These are phyloP conservation scores for Chalciporus piperatoides DNA, from an alignment of 1,284 basidiomycete genomes.

Conservation along the genomic window DNA sequence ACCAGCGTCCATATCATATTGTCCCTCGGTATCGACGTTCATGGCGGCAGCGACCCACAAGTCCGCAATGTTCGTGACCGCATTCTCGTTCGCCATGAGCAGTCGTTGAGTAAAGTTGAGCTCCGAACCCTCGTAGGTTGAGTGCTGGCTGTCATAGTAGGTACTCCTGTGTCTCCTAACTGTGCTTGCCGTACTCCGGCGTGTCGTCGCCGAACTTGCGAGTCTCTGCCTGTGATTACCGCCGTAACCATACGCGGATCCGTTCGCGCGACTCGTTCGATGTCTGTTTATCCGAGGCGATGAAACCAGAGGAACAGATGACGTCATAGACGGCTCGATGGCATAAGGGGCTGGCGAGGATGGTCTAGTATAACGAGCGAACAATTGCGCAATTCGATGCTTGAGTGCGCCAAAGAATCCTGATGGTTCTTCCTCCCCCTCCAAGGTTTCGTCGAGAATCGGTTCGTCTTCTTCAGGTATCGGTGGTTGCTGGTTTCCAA, in stretches of 20 bases:
- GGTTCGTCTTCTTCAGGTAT: slow-evolving; percentile 60
- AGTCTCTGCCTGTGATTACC: slow-evolving; percentile 52
- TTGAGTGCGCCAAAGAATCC: slow-evolving; percentile 39
- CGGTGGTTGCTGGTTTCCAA: slow-evolving; percentile 37
- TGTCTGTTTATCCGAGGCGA: slow-evolving; percentile 40
- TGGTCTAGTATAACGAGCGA: slow-evolving; percentile 53
- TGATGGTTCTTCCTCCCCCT: slow-evolving; percentile 44
- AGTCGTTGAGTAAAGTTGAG: slow-evolving; percentile 86
- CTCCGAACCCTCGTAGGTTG: slow-evolving; percentile 43
- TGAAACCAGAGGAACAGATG: slow-evolving; percentile 46
- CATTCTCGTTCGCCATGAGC: slow-evolving; percentile 89
- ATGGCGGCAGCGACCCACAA: slow-evolving; percentile 93
- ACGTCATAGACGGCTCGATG: slow-evolving; percentile 40
- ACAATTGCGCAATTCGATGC: slow-evolving; percentile 46
- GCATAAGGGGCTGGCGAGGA: slow-evolving; percentile 34
- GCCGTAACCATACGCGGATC: slow-evolving; percentile 77
- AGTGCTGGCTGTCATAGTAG: slow-evolving; percentile 37
- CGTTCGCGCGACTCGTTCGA: slow-evolving; percentile 56
- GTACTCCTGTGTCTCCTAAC: slow-evolving; percentile 50
- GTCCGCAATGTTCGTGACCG: slow-evolving; percentile 85
- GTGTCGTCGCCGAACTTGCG: slow-evolving; percentile 27
- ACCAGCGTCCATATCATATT: slow-evolving; percentile 27
- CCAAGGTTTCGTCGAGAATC: slow-evolving; percentile 41
- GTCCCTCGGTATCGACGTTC: slow-evolving; percentile 64
- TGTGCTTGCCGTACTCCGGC: slow-evolving; percentile 44